A percentile compares a stretch with the other conserved stretches of the same genome.
Evolutionary conservation across 2,329 filamentous ascomycete genomes (phyloP).

Genomic region (Didymellaceae sp.): DNA sequence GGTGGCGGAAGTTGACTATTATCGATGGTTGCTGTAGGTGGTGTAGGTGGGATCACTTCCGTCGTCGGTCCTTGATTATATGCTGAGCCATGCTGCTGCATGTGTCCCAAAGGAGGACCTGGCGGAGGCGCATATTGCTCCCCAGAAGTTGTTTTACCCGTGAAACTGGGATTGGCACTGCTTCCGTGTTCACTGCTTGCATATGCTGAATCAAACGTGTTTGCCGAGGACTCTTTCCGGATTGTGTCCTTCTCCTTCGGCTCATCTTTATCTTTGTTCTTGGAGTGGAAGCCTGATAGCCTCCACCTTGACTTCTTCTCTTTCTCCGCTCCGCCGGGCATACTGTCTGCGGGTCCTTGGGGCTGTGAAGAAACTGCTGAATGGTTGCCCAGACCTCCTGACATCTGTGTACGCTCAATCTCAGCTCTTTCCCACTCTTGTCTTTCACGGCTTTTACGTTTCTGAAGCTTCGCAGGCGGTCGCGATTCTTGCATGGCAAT

Average conservation of each 20-base stretch:
- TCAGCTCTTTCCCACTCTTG: conserved; percentile 27
- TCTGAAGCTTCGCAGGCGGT: conserved; percentile 40
- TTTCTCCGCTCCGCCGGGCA: conserved; percentile 32
- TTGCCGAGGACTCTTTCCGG: conserved; percentile 20
- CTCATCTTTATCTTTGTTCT: conserved; percentile 40
- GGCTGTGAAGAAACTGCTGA: conserved; percentile 29
- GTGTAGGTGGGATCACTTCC: conserved; percentile 32
- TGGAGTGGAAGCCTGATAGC: conserved; percentile 46
- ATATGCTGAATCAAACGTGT: conserved; percentile 43
- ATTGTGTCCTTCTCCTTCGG: conserved; percentile 21
- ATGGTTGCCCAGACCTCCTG: conserved; percentile 25
- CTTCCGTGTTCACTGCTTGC: conserved; percentile 42
- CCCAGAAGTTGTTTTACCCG: conserved; percentile 36
- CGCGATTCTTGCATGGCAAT: conserved; percentile 32
- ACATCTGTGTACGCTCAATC: conserved; percentile 22
- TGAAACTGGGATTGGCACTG: conserved; percentile 43
- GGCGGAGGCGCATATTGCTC: conserved; percentile 33
- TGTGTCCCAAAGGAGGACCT: conserved; percentile 7
- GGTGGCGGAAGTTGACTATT: conserved; percentile 2
- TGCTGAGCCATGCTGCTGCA: background rate
- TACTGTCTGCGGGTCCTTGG: conserved; percentile 24
- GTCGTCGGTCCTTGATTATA: conserved; percentile 12
- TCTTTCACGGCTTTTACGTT: conserved; percentile 41
- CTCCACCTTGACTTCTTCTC: conserved; percentile 48
- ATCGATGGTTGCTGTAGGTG: conserved; percentile 30